A percentile compares a stretch with the other conserved stretches of the same genome.
Conservation (phyloP, 2,329 filamentous ascomycete species). For the Aspergillus novofumigatus region DNA sequence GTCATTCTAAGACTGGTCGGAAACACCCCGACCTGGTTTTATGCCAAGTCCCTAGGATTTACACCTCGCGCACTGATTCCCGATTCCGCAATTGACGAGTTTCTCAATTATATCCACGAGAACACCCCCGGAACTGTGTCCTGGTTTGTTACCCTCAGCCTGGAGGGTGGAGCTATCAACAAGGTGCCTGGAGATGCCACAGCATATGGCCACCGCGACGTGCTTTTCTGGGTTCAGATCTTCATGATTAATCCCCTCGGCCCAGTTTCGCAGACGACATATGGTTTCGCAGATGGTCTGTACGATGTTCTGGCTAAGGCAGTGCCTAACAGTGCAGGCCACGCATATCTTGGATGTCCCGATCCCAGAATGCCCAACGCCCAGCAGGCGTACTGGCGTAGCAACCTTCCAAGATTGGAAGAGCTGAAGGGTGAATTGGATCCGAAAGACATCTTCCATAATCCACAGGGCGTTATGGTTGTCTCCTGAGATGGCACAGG, state of each 20-base stretch:
- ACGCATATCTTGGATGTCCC: constrained; percentile 60
- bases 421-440: constrained; percentile 51
- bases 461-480: constrained; percentile 47
- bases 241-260: constrained; percentile 53
- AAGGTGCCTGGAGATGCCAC: constrained; percentile 55
- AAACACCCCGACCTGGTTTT: constrained; percentile 50
- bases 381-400: constrained; percentile 53
- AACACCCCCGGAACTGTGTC: constrained; percentile 49
- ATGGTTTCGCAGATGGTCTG: constrained; percentile 50
- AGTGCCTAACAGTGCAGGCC: constrained; percentile 35
- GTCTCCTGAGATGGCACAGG: no score
- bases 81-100: constrained; percentile 40
- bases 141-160: constrained; percentile 62
- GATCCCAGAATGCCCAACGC: constrained; percentile 46
- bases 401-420: constrained; percentile 46
- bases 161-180: constrained; percentile 56
- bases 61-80: constrained; percentile 47
- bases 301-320: constrained; percentile 33
- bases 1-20: constrained; percentile 21
- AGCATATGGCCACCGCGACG: constrained; percentile 61
- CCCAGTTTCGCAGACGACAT: constrained; percentile 43
- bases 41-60: constrained; percentile 56
- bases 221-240: constrained; percentile 60
- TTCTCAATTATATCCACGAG: constrained; percentile 54
- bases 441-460: constrained; percentile 52